Base-by-base conservation (phyloP, 140 eudicot genomes). In the Cichorium intybus region DNA sequence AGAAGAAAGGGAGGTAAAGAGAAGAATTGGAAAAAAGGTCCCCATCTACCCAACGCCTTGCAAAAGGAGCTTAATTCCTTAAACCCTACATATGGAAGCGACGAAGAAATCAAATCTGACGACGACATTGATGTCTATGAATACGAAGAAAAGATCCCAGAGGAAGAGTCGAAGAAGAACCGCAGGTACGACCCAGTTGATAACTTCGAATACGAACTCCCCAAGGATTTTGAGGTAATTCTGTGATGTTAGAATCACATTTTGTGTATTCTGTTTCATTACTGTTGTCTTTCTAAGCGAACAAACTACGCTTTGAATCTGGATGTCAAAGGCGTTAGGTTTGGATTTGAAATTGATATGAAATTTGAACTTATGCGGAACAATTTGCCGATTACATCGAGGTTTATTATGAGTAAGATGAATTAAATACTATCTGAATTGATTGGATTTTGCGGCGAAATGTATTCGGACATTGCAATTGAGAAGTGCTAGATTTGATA, bases 101-200 rank as follows among this genome's bases (percentile, higher is more conserved):
- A 89, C 28, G 89, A 86, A 10, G 83, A 71, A 12, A 69, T 77
- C 17, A 55, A 54, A 18, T 77, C 79, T 15, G 86, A 81, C 15
- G 86, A 70, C 1, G 71, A 70, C 16, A 54, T 73, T 3, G 97
- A 87, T 52, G 10, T 87, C 6, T 91, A 91, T 33, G 97, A 87
- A 45, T 87, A 87, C 37, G 96, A 87, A 73, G 97, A 87, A 65
- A 75, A 28, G 5, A 45, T 77, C 57, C 80, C 97, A 10, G 85
- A 87, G 60, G 97, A 91, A 74, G 92, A 87, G 50, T 60, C 74
- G 6, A 74, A 53, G 80, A 91, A 80, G 85, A 91, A 91, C 45
- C 81, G 81, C 43, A 82, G 96, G 31, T 91, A 82, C 45, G 97
- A 87, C 22, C 84, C 83, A 6, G 96, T 91, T 56, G 97, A 87